Evolutionary conservation across 2,329 filamentous ascomycete species (phyloP).

Genomic region (Fusarium virguliforme): DNA sequence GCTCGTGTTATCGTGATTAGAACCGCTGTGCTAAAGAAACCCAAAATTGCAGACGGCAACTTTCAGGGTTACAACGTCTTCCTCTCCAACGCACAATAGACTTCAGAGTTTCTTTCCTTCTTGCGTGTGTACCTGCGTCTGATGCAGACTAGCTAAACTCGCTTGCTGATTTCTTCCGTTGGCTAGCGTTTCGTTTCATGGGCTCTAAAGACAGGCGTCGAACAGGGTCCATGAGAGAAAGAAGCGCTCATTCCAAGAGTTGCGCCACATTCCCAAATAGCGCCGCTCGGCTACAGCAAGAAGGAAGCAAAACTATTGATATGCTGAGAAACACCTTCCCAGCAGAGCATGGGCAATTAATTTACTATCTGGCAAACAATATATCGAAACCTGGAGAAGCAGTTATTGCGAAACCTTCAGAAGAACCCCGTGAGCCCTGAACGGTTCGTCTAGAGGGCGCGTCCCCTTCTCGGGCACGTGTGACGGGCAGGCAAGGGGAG

Average conservation of each 20-base stretch:
- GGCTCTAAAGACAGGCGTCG: conserved; percentile 20
- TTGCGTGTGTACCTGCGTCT: conserved; percentile 28
- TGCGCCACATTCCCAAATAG: conserved; percentile 15
- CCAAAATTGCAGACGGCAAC: conserved; percentile 17
- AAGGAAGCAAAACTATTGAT: conserved; percentile 15
- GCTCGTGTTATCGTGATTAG: conserved; percentile 1
- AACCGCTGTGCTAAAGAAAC: background rate
- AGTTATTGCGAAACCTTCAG: conserved; percentile 12
- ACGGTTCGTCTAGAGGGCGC: conserved; percentile 36
- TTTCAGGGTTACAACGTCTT: conserved; percentile 15
- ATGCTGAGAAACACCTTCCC: background rate
- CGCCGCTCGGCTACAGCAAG: conserved; percentile 7
- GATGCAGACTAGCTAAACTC: conserved; percentile 31
- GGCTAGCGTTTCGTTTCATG: conserved; percentile 47
- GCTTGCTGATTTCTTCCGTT: conserved; percentile 40
- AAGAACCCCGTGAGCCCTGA: background rate
- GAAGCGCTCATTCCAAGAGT: conserved; percentile 39
- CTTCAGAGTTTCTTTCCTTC: conserved; percentile 3
- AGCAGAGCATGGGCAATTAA: background rate
- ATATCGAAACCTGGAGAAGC: conserved; percentile 16
- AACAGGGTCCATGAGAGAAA: conserved; percentile 24
- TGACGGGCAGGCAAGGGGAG: conserved; percentile 19
- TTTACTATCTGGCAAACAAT: background rate
- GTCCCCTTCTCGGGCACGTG: conserved; percentile 46
- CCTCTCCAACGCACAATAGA: background rate